phyloP scores from a whole-genome alignment of 2,329 filamentous ascomycete genomes.

The Paraphaeosphaeria minitans region DNA sequence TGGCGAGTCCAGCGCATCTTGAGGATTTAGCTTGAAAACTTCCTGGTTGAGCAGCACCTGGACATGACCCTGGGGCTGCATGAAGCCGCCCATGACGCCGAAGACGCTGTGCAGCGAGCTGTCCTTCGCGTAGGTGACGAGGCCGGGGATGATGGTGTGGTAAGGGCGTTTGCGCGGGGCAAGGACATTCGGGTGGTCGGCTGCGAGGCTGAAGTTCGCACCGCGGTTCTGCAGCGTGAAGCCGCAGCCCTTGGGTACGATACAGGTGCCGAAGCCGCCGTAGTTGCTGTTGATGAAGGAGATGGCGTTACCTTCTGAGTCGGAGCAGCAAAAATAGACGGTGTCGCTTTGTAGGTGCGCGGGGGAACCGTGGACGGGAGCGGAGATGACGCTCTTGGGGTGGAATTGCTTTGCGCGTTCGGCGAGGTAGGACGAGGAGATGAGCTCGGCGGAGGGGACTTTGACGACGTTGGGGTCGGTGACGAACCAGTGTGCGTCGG shows the following conservation, averaged over 20 bases:
- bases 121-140: conserved; percentile 79
- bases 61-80: conserved; percentile 96
- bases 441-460: conserved; percentile 72
- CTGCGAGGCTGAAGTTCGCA: conserved; percentile 77
- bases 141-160: conserved; percentile 94
- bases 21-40: conserved; percentile 78
- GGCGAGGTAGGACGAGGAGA: conserved; percentile 75
- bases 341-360: conserved; percentile 88
- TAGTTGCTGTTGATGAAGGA: conserved; percentile 98
- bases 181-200: conserved; percentile 77
- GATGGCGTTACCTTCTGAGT: conserved; percentile 83
- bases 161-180: conserved; percentile 87
- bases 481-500: conserved; percentile 89
- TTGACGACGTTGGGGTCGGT: conserved; percentile 76
- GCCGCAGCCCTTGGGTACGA: conserved; percentile 83
- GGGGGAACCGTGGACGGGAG: conserved; percentile 70
- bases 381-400: conserved; percentile 56
- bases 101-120: conserved; percentile 81
- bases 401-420: conserved; percentile 69
- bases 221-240: conserved; percentile 96
- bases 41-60: conserved; percentile 91
- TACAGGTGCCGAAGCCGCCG: conserved; percentile 82
- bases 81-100: conserved; percentile 97
- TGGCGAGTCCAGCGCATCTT: conserved; percentile 88
- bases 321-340: conserved; percentile 88